These are phyloP conservation scores for Microbotryum saponariae DNA, from an alignment of 1,284 basidiomycete genomes.

Conservation along the genomic window DNA sequence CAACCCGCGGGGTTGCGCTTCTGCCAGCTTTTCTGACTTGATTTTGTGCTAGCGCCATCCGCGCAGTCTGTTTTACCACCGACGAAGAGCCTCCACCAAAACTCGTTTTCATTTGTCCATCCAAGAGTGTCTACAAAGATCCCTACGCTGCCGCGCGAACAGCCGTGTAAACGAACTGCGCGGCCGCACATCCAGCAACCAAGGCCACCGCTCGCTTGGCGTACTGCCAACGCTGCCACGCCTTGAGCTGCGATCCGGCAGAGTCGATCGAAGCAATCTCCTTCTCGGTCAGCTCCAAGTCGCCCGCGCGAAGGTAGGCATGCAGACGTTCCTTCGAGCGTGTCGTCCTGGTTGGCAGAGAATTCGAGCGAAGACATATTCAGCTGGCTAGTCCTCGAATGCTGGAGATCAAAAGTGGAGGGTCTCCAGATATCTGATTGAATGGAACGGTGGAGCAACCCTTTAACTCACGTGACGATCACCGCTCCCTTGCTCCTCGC, in stretches of 20 bases:
- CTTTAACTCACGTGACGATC: slow-evolving; percentile 52
- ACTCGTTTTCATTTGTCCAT: no score
- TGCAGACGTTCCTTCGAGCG: slow-evolving; percentile 35
- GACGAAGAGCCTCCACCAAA: no score
- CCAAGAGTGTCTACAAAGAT: no score
- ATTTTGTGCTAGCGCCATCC: no score
- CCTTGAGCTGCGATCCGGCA: slow-evolving; percentile 32
- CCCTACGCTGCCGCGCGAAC: no score
- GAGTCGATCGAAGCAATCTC: slow-evolving; percentile 42
- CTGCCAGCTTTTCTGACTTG: no score
- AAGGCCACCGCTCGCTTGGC: no score
- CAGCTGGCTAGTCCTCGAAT: no score
- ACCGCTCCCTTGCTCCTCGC: slow-evolving; percentile 57
- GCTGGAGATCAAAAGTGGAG: background rate
- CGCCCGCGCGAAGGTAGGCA: slow-evolving; percentile 57
- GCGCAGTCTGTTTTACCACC: no score
- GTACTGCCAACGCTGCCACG: background rate
- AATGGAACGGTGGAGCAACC: background rate
- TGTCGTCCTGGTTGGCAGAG: slow-evolving; percentile 5
- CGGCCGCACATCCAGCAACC: no score
- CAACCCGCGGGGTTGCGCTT: no score
- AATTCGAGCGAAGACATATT: background rate
- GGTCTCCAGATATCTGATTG: background rate
- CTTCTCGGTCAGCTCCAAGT: slow-evolving; percentile 41
- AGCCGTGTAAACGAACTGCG: no score